These are phyloP conservation scores for Xylaria sp. DNA, from an alignment of 495 filamentous ascomycete genomes.

Conservation along the genomic window DNA sequence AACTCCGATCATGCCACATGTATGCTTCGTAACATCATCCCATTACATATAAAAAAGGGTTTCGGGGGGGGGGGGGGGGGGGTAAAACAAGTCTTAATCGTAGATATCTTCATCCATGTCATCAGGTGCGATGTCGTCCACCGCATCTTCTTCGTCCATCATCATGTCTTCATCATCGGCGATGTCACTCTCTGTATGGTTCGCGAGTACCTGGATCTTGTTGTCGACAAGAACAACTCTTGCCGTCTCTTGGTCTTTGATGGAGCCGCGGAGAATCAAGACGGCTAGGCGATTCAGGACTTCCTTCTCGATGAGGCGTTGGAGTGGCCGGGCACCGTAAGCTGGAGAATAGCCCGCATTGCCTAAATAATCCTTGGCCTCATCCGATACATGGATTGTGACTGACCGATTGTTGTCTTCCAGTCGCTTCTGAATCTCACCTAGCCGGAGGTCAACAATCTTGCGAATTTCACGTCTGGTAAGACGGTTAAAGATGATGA, in stretches of 20 bases:
- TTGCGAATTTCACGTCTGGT: constrained; percentile 85
- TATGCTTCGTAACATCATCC: constrained; percentile 7
- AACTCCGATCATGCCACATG: constrained; percentile 9
- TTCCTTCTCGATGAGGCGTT: constrained; percentile 92
- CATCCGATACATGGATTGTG: constrained; percentile 73
- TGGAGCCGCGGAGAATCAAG: constrained; percentile 81
- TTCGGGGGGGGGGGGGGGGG: neutral
- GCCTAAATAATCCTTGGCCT: constrained; percentile 90
- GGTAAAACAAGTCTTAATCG: constrained; percentile 46
- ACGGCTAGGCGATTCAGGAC: constrained; percentile 92
- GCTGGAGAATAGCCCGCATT: constrained; percentile 89
- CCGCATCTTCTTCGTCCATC: constrained; percentile 71
- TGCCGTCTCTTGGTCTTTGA: constrained; percentile 85
- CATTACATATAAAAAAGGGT: constrained; percentile 1
- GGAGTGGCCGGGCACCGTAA: constrained; percentile 89
- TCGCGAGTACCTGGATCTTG: constrained; percentile 79
- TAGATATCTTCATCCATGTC: constrained; percentile 81
- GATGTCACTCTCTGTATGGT: constrained; percentile 71
- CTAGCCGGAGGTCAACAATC: constrained; percentile 91
- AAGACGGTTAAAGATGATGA: constrained; percentile 98
- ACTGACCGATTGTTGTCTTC: constrained; percentile 81
- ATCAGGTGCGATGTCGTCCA: constrained; percentile 70
- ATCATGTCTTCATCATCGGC: constrained; percentile 66
- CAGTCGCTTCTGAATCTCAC: constrained; percentile 90
- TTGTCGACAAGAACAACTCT: constrained; percentile 74